Percentiles rank a stretch among this genome's conserved stretches.
phyloP scores from a whole-genome alignment of 768 basidiomycete species.

The Trichaptum fuscoviolaceum region DNA sequence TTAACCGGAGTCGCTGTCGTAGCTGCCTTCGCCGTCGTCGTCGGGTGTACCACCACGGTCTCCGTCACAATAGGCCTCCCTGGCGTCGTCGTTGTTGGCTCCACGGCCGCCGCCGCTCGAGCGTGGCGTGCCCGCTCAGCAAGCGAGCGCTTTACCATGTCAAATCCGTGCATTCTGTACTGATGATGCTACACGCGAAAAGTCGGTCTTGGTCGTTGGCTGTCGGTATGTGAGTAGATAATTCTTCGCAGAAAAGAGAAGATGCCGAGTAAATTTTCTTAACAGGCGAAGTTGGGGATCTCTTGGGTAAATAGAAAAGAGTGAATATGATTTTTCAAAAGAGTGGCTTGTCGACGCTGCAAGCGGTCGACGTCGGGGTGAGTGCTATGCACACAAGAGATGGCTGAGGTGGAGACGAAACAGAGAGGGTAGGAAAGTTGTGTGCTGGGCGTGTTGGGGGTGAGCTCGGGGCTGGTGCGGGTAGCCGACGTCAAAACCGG shows the following conservation, averaged over 20 bases:
- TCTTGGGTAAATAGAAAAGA: neutral
- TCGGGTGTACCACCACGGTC: constrained; percentile 2
- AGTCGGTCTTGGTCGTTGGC: neutral
- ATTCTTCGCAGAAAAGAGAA: neutral
- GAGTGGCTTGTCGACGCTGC: constrained; percentile 1
- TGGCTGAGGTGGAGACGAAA: neutral
- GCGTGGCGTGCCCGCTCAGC: constrained; percentile 1
- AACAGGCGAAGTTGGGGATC: neutral
- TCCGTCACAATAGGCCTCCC: neutral
- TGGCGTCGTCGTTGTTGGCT: neutral
- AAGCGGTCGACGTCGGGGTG: neutral
- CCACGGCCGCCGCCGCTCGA: neutral
- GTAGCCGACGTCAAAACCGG: constrained; percentile 5
- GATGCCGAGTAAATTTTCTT: neutral
- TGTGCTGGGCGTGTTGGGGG: neutral
- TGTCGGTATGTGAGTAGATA: neutral
- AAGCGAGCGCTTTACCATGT: neutral
- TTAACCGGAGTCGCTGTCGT: neutral
- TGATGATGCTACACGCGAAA: neutral
- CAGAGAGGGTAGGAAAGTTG: neutral
- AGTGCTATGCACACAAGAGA: neutral
- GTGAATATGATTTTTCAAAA: neutral
- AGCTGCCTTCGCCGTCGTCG: neutral
- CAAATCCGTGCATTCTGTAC: neutral
- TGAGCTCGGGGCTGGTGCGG: constrained; percentile 4